Base-by-base conservation (phyloP, 345 rosid genomes). In the Gossypium rotundifolium region DNA sequence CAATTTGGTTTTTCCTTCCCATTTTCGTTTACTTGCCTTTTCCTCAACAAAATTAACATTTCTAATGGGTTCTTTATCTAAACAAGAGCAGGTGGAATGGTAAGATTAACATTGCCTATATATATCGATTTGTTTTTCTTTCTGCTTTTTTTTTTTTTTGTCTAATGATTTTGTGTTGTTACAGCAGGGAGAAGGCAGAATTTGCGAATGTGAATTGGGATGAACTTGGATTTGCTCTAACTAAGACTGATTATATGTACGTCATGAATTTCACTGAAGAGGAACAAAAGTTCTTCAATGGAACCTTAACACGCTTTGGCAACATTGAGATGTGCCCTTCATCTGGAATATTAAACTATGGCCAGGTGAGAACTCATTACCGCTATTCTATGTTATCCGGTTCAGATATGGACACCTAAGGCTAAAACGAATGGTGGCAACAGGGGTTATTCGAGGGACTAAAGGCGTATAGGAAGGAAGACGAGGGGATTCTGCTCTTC, bases 391-490 rank as follows among this genome's bases (percentile, higher is more conserved):
- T 12, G 17, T 59, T 12, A 11, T 13, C 20, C 12, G 59, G 38
- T 33, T 33, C 40, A 33, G 40, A 33, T 33, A 33, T 33, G 40
- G 40, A 33, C 4, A 65, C 3, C 23, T 1, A 7, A 45, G 20
- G 16, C 6, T 46, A 22, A 20, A 17, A 38, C 40, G 55, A 40
- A 8, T 69, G 54, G 68, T 70, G n/a, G 40, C 4, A 59, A 27
- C 68, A 85, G 88, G 88, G 90, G 54, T 68, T 89, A 60, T 84
- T 81, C 74, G 88, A 87, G 62, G 49, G 52, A 40, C 76, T 87
- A 57, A 89, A 89, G 73, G 89, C 93, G 25, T 89, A 89, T 60
- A 79, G 86, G 69, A 86, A 73, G 75, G 86, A 78, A 73, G 86
- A 86, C 55, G 89, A 79, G 7, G 80, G 78, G 20, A 77, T 89